phyloP scores from a whole-genome alignment of 768 basidiomycete species.

The Exsudoporus frostii region DNA sequence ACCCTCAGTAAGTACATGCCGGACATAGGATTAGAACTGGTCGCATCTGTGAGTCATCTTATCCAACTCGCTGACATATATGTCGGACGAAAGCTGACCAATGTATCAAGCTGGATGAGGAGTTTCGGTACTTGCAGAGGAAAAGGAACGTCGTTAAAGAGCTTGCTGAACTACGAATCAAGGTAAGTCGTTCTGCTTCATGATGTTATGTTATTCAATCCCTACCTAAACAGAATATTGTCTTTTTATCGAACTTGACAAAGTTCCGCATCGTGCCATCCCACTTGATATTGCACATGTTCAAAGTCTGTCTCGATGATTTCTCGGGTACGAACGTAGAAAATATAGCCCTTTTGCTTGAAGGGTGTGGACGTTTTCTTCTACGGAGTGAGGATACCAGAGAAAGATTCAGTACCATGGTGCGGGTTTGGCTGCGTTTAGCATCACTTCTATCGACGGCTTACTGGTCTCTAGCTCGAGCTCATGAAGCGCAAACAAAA shows the following conservation, averaged over 20 bases:
- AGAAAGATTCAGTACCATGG: slow-evolving; percentile 87
- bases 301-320: slow-evolving; percentile 97
- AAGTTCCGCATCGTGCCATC: slow-evolving; percentile 91
- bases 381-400: slow-evolving; percentile 84
- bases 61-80: neutral
- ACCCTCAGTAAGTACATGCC: slow-evolving; percentile 92
- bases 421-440: slow-evolving; percentile 27
- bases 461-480: slow-evolving; percentile 62
- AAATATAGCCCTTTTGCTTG: slow-evolving; percentile 85
- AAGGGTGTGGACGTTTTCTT: slow-evolving; percentile 91
- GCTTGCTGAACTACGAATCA: slow-evolving; percentile 77
- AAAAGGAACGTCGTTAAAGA: slow-evolving; percentile 94
- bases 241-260: slow-evolving; percentile 87
- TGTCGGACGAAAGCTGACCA: slow-evolving; percentile 2
- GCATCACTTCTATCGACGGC: neutral
- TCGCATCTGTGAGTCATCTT: slow-evolving; percentile 61
- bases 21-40: slow-evolving; percentile 81
- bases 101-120: slow-evolving; percentile 79
- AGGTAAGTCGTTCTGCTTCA: slow-evolving; percentile 45
- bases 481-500: slow-evolving; percentile 93
- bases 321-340: slow-evolving; percentile 92
- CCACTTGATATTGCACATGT: slow-evolving; percentile 90
- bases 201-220: neutral
- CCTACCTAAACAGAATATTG: slow-evolving; percentile 63
- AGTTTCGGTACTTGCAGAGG: slow-evolving; percentile 90